phyloP scores from a whole-genome alignment of 345 rosid genomes.

The Hibiscus tridactylites region DNA sequence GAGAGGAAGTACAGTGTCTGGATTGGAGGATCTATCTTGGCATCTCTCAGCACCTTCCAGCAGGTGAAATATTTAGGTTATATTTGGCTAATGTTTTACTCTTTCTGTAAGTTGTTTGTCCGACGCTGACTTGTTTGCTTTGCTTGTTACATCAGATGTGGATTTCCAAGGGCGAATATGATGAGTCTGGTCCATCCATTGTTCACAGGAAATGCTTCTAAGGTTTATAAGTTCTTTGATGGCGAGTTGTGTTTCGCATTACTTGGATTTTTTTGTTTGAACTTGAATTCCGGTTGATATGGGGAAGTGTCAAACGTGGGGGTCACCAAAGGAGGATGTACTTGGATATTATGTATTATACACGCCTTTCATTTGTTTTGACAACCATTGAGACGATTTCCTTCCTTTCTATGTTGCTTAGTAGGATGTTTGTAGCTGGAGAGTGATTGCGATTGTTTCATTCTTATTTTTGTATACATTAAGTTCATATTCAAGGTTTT shows the following conservation, averaged over 20 bases:
- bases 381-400: conserved; percentile 11
- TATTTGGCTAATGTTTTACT: neutral
- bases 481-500: conserved; percentile 22
- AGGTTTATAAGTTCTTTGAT: conserved; percentile 15
- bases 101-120: neutral
- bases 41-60: conserved; percentile 74
- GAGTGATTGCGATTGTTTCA: conserved; percentile 44
- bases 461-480: conserved; percentile 8
- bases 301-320: conserved; percentile 19
- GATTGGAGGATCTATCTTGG: conserved; percentile 72
- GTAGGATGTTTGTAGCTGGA: conserved; percentile 42
- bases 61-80: conserved; percentile 28
- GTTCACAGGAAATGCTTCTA: conserved; percentile 62
- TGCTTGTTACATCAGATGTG: conserved; percentile 35
- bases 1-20: conserved; percentile 44
- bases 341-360: conserved; percentile 17
- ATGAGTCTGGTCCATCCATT: conserved; percentile 54
- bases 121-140: neutral
- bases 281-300: conserved; percentile 24
- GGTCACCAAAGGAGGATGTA: conserved; percentile 19
- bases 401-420: conserved; percentile 22
- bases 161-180: conserved; percentile 54
- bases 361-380: conserved; percentile 3
- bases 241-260: conserved; percentile 37
- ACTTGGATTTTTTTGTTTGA: conserved; percentile 35